Evolutionary conservation across 148 eudicot genomes (phyloP).

Genomic region (Bassia scoparia): DNA sequence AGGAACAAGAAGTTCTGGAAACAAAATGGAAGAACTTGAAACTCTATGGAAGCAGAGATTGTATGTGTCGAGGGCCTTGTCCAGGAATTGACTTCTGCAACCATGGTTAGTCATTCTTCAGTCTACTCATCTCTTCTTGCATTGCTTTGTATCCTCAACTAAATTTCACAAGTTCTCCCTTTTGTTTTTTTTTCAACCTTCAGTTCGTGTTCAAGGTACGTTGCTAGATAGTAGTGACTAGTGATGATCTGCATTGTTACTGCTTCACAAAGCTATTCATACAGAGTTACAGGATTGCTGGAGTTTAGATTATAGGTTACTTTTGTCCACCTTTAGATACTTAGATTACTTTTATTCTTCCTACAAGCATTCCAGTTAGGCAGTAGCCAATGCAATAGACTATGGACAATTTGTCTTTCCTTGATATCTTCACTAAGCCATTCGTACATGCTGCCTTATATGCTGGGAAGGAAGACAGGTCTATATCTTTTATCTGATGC

Average conservation of each 20-base stretch:
- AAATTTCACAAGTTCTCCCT: background rate
- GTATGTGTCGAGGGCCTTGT: conserved; percentile 94
- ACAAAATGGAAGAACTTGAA: conserved; percentile 29
- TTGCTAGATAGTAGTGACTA: background rate
- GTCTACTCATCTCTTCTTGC: background rate
- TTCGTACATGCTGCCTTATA: background rate
- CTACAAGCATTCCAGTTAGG: too few species aligned
- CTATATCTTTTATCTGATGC: background rate
- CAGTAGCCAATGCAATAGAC: too few species aligned
- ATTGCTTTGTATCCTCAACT: background rate
- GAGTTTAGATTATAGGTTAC: background rate
- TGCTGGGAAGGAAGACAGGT: background rate
- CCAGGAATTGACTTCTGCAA: conserved; percentile 99
- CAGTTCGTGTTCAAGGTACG: background rate
- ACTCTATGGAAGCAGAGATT: conserved; percentile 52
- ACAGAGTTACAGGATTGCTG: background rate
- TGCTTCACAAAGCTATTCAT: background rate
- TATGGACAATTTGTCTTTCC: too few species aligned
- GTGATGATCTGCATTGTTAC: background rate
- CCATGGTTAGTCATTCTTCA: conserved; percentile 58
- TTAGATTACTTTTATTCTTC: too few species aligned
- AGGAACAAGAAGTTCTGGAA: conserved; percentile 30
- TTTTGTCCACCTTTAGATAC: background rate
- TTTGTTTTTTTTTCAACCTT: background rate
- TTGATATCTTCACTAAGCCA: too few species aligned